Conservation (phyloP, 1,284 basidiomycete species). For the Pyrrhoderma noxium region DNA sequence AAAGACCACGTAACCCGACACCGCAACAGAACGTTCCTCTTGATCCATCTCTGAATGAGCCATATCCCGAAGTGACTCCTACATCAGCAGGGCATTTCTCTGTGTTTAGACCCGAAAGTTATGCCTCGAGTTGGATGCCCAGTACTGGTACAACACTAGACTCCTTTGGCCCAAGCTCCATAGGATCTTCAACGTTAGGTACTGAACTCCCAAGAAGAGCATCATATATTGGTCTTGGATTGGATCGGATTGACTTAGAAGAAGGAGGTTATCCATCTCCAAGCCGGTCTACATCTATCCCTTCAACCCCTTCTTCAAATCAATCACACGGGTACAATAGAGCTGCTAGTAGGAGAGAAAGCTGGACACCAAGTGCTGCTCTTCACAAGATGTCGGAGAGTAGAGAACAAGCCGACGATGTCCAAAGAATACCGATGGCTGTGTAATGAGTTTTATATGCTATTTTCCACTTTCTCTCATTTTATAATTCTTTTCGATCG, state of each 20-base stretch:
- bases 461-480: too few species aligned
- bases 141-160: conserved; percentile 10
- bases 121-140: conserved; percentile 6
- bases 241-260: conserved; percentile 1
- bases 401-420: background rate
- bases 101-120: background rate
- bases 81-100: conserved; percentile 28
- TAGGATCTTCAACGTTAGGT: conserved; percentile 3
- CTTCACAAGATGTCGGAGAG: conserved; percentile 11
- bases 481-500: too few species aligned
- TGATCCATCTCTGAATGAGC: conserved; percentile 35
- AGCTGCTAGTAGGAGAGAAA: conserved; percentile 4
- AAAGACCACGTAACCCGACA: conserved; percentile 47
- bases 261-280: background rate
- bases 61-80: conserved; percentile 36
- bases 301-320: conserved; percentile 4
- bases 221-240: conserved; percentile 4
- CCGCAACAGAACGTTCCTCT: conserved; percentile 40
- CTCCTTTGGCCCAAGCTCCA: conserved; percentile 2
- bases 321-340: background rate
- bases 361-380: conserved; percentile 5
- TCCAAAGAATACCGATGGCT: too few species aligned
- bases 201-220: conserved; percentile 2
- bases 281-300: background rate
- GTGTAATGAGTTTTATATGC: too few species aligned